phyloP scores from a whole-genome alignment of 495 filamentous ascomycete species.

The Penicillium dipodomyicola region DNA sequence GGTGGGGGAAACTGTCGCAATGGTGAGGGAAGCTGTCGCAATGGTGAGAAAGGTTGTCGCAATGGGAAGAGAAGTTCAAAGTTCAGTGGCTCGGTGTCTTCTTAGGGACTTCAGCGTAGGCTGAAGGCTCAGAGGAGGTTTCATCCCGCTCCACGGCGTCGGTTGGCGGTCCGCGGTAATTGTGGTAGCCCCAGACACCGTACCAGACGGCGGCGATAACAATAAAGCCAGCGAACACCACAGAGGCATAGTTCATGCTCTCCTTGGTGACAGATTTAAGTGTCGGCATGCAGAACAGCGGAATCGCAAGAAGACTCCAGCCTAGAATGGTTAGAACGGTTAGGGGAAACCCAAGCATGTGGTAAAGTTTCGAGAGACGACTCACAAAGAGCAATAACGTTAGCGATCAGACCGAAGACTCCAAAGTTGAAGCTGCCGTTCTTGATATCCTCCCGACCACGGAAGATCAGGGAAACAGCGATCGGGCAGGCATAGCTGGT shows the following conservation, averaged over 20 bases:
- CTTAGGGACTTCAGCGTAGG: conserved; percentile 14
- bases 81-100: conserved; percentile 6
- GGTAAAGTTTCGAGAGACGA: conserved; percentile 2
- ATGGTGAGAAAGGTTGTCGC: not conserved
- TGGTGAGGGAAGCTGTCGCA: too few relatives aligned
- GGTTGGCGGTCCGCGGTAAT: conserved; percentile 32
- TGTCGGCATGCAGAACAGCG: conserved; percentile 49
- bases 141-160: conserved; percentile 24
- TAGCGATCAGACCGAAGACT: conserved; percentile 52
- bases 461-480: conserved; percentile 49
- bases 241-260: conserved; percentile 55
- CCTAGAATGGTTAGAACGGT: conserved; percentile 30
- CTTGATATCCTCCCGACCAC: conserved; percentile 49
- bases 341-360: conserved; percentile 3
- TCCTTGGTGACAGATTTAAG: conserved; percentile 31
- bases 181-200: conserved; percentile 53
- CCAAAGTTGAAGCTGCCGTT: conserved; percentile 57
- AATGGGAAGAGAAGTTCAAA: too few relatives aligned
- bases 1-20: too few relatives aligned
- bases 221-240: conserved; percentile 58
- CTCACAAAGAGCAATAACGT: conserved; percentile 54
- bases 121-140: conserved; percentile 11
- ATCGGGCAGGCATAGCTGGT: conserved; percentile 55
- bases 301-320: conserved; percentile 59
- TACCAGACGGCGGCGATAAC: conserved; percentile 57